A percentile compares a stretch with the other conserved stretches of the same genome.
Evolutionary conservation across 306 rosid genomes (phyloP).

Genomic region (Acacia acuminata): DNA sequence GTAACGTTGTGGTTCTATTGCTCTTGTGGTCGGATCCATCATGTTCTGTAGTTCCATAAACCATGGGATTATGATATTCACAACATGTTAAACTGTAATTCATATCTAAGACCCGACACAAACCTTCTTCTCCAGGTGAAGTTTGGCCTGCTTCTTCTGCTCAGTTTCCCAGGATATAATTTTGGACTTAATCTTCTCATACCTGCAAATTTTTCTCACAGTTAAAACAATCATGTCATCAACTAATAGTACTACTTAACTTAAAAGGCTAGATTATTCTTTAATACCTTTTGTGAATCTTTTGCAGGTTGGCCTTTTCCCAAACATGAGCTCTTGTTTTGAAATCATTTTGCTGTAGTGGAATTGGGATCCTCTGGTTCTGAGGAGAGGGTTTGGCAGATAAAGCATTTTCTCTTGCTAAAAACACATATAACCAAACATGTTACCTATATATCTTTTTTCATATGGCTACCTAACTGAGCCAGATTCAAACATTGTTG

Average conservation of each 20-base stretch:
- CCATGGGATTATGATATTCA: slow-evolving; percentile 26
- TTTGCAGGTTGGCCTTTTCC: slow-evolving; percentile 65
- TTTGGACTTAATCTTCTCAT: slow-evolving; percentile 52
- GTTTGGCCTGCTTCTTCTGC: slow-evolving; percentile 59
- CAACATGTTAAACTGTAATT: not conserved
- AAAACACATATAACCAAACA: not conserved
- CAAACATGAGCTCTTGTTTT: slow-evolving; percentile 56
- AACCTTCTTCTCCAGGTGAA: slow-evolving; percentile 68
- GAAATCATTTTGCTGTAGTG: slow-evolving; percentile 22
- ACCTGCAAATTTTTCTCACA: slow-evolving; percentile 48
- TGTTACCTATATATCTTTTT: not conserved
- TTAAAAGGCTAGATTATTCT: not conserved
- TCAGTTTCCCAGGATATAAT: slow-evolving; percentile 71
- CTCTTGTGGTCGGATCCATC: slow-evolving; percentile 51
- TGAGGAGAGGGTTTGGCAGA: slow-evolving; percentile 33
- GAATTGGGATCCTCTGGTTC: slow-evolving; percentile 25
- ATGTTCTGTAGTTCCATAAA: slow-evolving; percentile 40
- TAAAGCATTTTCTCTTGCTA: slow-evolving; percentile 38
- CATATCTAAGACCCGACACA: slow-evolving; percentile 1
- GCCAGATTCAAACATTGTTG: no score
- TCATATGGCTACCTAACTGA: not conserved
- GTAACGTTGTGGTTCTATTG: slow-evolving; percentile 46
- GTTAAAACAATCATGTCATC: not conserved
- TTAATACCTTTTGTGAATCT: slow-evolving; percentile 15
- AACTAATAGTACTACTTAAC: not conserved